Percentiles rank a stretch among this genome's conserved stretches.
Evolutionary conservation across 176 grass and related monocot species (phyloP).

Genomic region (bread wheat (Triticum aestivum)): IWGSC_CS_RefSeq_v2.1 NC_057808.1:27786113-27786612

Average conservation of each 20-base stretch:
- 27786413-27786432: conserved; percentile 44
- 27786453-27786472: conserved; percentile 61
- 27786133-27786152: conserved; percentile 45
- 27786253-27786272: conserved; percentile 43
- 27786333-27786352: conserved; percentile 49
- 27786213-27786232: conserved; percentile 38
- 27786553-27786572: conserved; percentile 58
- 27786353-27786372: conserved; percentile 64
- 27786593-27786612: conserved; percentile 38
- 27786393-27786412: conserved; percentile 29
- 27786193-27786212: conserved; percentile 41
- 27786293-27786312: conserved; percentile 65
- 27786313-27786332: conserved; percentile 66
- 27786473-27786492: conserved; percentile 52
- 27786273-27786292: conserved; percentile 71
- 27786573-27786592: conserved; percentile 61
- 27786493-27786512: conserved; percentile 46
- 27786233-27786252: conserved; percentile 24
- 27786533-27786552: conserved; percentile 34
- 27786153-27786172: conserved; percentile 56
- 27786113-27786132: conserved; percentile 32
- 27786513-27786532: conserved; percentile 51
- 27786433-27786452: conserved; percentile 53
- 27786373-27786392: conserved; percentile 36
- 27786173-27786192: conserved; percentile 36